A percentile compares a stretch with the other conserved stretches of the same genome.
phyloP scores from a whole-genome alignment of 257 asterid species.

The Gentiana dahurica region DNA sequence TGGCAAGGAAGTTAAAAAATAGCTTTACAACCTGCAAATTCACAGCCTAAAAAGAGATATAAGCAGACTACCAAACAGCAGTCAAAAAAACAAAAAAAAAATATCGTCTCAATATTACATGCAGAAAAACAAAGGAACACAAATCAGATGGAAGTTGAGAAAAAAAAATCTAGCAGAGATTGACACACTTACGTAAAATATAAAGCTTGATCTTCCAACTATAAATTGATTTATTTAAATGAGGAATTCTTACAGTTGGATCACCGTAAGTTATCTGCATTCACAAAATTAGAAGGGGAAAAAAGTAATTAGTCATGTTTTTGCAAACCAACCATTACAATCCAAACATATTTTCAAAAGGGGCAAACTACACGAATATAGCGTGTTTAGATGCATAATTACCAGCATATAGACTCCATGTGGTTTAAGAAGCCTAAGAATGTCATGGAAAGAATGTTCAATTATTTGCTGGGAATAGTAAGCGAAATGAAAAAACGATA shows the following conservation, averaged over 20 bases:
- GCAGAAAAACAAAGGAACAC: not conserved
- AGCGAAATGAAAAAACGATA: not conserved
- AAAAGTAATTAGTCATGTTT: conserved; percentile 1
- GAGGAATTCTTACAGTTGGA: conserved; percentile 83
- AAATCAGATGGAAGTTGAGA: not conserved
- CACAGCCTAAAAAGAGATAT: too few relatives aligned
- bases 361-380: conserved; percentile 9
- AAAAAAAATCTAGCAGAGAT: not conserved
- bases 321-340: too few relatives aligned
- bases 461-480: conserved; percentile 8
- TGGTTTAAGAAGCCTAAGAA: conserved; percentile 86
- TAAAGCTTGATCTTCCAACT: conserved; percentile 83
- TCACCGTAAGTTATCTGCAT: conserved; percentile 95
- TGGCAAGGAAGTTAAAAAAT: too few relatives aligned
- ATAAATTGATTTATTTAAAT: conserved; percentile 58
- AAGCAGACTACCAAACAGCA: too few relatives aligned
- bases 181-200: conserved; percentile 62
- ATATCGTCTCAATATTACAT: not conserved
- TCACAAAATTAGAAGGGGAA: conserved; percentile 9
- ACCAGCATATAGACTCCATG: conserved; percentile 95
- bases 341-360: conserved; percentile 6
- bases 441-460: not conserved
- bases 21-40: too few relatives aligned
- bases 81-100: too few relatives aligned
- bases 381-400: conserved; percentile 20